phyloP scores from a whole-genome alignment of 2,329 filamentous ascomycete genomes.

The Aspergillus piperis region DNA sequence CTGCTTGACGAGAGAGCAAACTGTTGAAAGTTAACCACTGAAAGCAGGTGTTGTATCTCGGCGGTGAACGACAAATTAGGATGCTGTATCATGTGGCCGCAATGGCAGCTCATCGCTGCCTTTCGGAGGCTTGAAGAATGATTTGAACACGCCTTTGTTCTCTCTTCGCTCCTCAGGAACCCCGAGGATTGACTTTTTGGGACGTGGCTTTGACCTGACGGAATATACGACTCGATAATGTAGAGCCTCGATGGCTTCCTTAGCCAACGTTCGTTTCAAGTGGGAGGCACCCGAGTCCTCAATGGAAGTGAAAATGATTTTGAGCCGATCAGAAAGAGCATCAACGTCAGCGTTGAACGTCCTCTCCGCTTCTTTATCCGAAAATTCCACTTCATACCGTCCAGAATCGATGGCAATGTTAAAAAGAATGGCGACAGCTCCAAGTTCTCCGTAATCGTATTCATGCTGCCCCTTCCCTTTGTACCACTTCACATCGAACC shows the following conservation, averaged over 20 bases:
- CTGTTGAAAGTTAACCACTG: no score
- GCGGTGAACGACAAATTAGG: background rate
- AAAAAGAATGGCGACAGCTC: conserved; percentile 66
- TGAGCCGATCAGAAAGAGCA: conserved; percentile 61
- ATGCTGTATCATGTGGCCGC: conserved; percentile 1
- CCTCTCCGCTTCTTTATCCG: conserved; percentile 40
- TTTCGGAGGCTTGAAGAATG: background rate
- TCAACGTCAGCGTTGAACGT: conserved; percentile 74
- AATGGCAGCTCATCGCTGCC: conserved; percentile 2
- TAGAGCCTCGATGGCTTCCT: conserved; percentile 73
- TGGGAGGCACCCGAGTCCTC: conserved; percentile 73
- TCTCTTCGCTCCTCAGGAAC: conserved; percentile 16
- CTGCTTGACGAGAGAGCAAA: no score
- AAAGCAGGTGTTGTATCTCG: background rate
- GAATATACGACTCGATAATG: conserved; percentile 70
- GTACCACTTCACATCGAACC: conserved; percentile 35
- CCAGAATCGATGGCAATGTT: conserved; percentile 74
- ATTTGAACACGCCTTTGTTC: conserved; percentile 7
- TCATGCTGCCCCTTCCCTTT: conserved; percentile 25
- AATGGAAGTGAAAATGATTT: conserved; percentile 61
- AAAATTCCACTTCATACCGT: conserved; percentile 34
- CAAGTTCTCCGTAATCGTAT: conserved; percentile 67
- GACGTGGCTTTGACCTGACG: conserved; percentile 65
- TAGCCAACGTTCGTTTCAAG: conserved; percentile 72
- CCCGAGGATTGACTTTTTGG: conserved; percentile 50